phyloP scores from a whole-genome alignment of 805 yeast genomes.

The Isabelozyma heimii region DNA sequence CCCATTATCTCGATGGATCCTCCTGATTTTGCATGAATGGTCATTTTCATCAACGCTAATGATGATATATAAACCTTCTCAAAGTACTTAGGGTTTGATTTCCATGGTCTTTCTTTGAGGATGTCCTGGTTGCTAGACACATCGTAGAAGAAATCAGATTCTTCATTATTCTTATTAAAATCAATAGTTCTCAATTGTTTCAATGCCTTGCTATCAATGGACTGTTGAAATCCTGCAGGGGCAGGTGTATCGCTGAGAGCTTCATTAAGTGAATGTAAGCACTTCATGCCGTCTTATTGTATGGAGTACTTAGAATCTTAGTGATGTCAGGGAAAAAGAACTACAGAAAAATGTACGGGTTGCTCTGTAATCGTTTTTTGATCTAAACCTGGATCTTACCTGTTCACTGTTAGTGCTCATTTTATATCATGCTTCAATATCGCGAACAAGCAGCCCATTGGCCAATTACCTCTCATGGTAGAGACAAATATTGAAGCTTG shows the following conservation, averaged over 20 bases:
- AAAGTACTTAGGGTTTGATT: slow-evolving; percentile 56
- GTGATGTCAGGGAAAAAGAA: not conserved
- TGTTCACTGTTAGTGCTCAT: not conserved
- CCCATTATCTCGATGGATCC: slow-evolving; percentile 95
- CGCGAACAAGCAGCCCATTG: too few relatives aligned
- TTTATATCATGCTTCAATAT: too few relatives aligned
- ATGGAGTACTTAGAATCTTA: not conserved
- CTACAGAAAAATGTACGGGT: not conserved
- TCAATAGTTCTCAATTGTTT: not conserved
- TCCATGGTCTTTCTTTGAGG: slow-evolving; percentile 48
- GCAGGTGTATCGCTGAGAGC: not conserved
- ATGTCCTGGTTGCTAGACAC: not conserved
- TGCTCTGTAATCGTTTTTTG: not conserved
- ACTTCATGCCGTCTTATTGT: not conserved
- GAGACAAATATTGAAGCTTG: too few relatives aligned
- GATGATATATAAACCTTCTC: slow-evolving; percentile 62
- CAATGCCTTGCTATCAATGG: not conserved
- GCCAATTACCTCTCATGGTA: too few relatives aligned
- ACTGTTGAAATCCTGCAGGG: not conserved
- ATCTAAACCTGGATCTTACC: too few relatives aligned
- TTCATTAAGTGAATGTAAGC: not conserved
- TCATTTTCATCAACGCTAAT: slow-evolving; percentile 71
- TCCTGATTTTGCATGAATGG: slow-evolving; percentile 77
- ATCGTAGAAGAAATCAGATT: not conserved
- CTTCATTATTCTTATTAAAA: not conserved